Base-by-base conservation (phyloP, 805 yeast genomes). In the Brettanomyces custersianus region DNA sequence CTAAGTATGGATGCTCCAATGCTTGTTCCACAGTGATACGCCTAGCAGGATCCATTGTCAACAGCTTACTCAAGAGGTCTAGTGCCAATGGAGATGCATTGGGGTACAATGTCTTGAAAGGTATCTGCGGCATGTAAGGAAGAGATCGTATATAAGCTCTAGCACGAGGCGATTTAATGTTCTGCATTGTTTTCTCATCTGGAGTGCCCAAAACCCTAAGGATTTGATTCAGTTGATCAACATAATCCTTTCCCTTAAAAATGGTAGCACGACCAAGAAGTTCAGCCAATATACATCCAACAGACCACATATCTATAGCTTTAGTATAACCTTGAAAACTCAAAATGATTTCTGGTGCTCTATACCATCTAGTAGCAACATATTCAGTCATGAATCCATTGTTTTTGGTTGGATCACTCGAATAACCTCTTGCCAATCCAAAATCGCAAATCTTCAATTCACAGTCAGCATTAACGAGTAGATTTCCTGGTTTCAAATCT, bases 321-420 rank as follows among this genome's bases (percentile, higher is more conserved):
- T 86, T 88, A 5, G 97, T 84, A 59, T 90, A 90, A 40, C 88
- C 85, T 57, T 92, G 94, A 64, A 84, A 86, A 44, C 94, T 80
- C 37, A 92, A 68, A 87, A 92, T 90, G 59, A 92, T 87, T 54
- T 92, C 98, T 0, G 98, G 98, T 3, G 98, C 98, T 47, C 98
- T 69, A 60, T 92, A 92, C 98, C 98, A 92, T 56, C 98, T 72
- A 1, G 98, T 92, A 22, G 98, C 97, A 20, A 92, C 98, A 55
- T 92, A 92, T 58, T 90, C 97, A 1, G 98, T 92, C 67, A 90
- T 65, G 51, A 86, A 90, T n/a, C 95, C 96, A 22, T 83, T 82
- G 48, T 87, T 86, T 48, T 79, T 83, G 41, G 79, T 88, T 1
- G 87, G 83, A 50, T 79, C 80, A 40, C 77, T 77, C 8, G 86